phyloP scores from a whole-genome alignment of 73 alveolate species.

The Tetrahymena thermophila region DNA sequence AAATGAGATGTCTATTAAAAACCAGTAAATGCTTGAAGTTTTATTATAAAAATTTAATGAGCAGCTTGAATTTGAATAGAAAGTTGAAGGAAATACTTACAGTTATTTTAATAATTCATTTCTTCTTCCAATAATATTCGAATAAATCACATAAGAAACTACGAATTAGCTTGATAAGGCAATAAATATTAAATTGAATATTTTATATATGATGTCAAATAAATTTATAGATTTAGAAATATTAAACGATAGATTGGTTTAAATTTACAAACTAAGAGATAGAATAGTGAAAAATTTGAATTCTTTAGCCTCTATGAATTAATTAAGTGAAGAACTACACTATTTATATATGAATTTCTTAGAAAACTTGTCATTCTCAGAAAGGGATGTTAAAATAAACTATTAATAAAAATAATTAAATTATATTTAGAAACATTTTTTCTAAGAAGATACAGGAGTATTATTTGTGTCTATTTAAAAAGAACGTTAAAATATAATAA shows the following conservation, averaged over 20 bases:
- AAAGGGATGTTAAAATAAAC: not conserved
- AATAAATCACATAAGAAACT: not conserved
- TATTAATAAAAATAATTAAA: not conserved
- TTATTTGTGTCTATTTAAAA: not conserved
- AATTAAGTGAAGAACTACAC: not conserved
- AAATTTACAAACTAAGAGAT: not conserved
- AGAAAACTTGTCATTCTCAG: not conserved
- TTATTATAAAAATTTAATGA: not conserved
- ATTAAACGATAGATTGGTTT: not conserved
- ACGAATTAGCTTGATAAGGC: not conserved
- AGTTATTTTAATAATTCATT: not conserved
- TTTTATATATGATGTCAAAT: not conserved
- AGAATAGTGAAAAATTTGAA: not conserved
- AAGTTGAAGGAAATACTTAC: not conserved
- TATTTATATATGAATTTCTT: not conserved
- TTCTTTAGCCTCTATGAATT: not conserved
- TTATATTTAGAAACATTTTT: not conserved
- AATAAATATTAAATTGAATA: not conserved
- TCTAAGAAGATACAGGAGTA: not conserved
- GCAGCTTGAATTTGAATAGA: not conserved
- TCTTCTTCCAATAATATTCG: not conserved
- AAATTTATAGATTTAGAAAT: not conserved
- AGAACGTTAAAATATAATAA: not conserved
- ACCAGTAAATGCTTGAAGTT: not conserved
- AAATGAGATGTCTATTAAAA: not conserved